Conservation (phyloP, 2,329 filamentous ascomycete species). For the Ophiostoma tasmaniense region DNA sequence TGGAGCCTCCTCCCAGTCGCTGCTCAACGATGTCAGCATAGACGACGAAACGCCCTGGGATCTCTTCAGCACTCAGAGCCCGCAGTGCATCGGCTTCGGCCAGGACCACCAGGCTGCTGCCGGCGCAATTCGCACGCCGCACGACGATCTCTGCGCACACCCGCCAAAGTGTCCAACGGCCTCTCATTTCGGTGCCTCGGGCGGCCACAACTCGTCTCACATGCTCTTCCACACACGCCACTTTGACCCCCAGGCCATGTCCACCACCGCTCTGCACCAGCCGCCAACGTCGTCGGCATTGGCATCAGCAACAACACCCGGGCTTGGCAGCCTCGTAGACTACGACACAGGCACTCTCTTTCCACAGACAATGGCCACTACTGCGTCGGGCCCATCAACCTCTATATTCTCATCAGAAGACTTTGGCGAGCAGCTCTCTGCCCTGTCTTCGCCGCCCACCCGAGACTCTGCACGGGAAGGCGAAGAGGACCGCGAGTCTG, state of each 20-base stretch:
- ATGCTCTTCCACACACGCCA: slow-evolving; percentile 21
- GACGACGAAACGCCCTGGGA: slow-evolving; percentile 17
- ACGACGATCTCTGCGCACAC: slow-evolving; percentile 21
- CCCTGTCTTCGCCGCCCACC: slow-evolving; percentile 16
- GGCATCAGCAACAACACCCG: background rate
- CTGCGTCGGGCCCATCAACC: slow-evolving; percentile 7
- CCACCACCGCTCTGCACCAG: slow-evolving; percentile 2
- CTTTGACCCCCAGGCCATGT: slow-evolving; percentile 10
- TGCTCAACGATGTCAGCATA: slow-evolving; percentile 14
- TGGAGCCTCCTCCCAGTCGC: slow-evolving; percentile 1
- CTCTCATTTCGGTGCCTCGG: slow-evolving; percentile 8
- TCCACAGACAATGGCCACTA: slow-evolving; percentile 3
- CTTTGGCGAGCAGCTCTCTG: slow-evolving; percentile 18
- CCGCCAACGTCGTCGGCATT: background rate
- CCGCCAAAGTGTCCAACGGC: slow-evolving; percentile 18
- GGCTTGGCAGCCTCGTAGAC: background rate
- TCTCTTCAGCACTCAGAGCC: slow-evolving; percentile 17
- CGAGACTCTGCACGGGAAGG: background rate
- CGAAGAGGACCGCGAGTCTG: slow-evolving; percentile 16
- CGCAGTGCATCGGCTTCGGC: slow-evolving; percentile 17
- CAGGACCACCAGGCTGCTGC: slow-evolving; percentile 13
- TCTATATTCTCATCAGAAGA: slow-evolving; percentile 9
- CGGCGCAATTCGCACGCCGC: slow-evolving; percentile 17
- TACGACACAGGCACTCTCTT: slow-evolving; percentile 5
- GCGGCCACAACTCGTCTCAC: slow-evolving; percentile 10